Percentiles rank a stretch among this genome's conserved stretches.
Evolutionary conservation across 257 asterid species (phyloP).

Genomic region (Primulina huaijiensis): DNA sequence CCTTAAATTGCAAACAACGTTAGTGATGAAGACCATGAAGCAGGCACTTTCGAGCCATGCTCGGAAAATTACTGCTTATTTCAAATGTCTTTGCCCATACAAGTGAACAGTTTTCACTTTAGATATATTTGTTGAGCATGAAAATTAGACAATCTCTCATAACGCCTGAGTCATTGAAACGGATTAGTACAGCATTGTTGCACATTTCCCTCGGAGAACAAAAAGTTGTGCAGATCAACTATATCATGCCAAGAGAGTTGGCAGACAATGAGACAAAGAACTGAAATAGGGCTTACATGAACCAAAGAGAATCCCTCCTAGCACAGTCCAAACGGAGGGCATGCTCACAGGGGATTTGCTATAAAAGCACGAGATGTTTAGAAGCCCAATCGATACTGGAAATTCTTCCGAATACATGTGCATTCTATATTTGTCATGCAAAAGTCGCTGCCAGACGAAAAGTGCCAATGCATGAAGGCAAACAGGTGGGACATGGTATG

Average conservation of each 20-base stretch:
- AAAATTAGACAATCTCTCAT: neutral
- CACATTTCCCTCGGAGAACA: neutral
- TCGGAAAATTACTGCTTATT: neutral
- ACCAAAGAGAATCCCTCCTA: conserved; percentile 85
- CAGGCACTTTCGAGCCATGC: too few species aligned
- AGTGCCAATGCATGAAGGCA: too few species aligned
- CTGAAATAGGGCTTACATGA: conserved; percentile 60
- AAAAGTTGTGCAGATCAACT: neutral
- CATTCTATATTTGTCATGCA: too few species aligned
- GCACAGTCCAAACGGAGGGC: conserved; percentile 94
- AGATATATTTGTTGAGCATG: neutral
- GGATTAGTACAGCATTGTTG: too few species aligned
- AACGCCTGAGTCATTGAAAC: neutral
- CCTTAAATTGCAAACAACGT: neutral
- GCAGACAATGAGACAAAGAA: neutral
- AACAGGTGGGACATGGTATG: too few species aligned
- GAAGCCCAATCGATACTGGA: neutral
- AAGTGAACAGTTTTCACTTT: neutral
- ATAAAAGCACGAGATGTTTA: conserved; percentile 1
- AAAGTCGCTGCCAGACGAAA: too few species aligned
- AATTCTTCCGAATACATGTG: neutral
- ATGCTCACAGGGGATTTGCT: conserved; percentile 98
- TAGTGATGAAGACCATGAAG: too few species aligned
- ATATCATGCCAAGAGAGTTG: conserved; percentile 7
- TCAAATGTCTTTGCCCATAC: too few species aligned